phyloP scores from a whole-genome alignment of 495 filamentous ascomycete species.

The Extremus antarcticus region DNA sequence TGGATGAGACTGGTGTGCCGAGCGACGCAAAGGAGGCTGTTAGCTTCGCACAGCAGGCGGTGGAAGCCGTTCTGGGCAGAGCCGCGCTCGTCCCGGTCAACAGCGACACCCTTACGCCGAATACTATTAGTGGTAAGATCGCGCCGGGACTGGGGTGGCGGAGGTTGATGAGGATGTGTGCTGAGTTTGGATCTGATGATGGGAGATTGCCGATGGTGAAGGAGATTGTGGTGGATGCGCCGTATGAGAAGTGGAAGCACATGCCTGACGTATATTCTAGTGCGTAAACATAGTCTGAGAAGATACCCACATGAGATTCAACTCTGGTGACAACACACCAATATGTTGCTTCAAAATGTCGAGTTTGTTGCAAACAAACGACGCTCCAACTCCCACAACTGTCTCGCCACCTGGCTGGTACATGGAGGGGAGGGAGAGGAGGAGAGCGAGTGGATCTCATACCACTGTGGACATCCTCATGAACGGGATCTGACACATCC shows the following conservation, averaged over 20 bases:
- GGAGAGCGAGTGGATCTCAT: too few species aligned
- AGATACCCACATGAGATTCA: too few species aligned
- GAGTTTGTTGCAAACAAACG: too few species aligned
- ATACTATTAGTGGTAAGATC: neutral
- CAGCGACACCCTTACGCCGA: neutral
- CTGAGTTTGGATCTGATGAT: neutral
- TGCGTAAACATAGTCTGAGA: too few species aligned
- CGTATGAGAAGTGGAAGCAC: neutral
- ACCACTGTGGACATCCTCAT: too few species aligned
- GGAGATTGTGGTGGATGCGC: neutral
- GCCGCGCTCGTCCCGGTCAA: constrained; percentile 39
- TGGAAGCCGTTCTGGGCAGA: constrained; percentile 43
- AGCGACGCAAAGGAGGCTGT: constrained; percentile 48
- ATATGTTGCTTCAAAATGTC: too few species aligned
- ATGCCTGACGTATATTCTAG: too few species aligned
- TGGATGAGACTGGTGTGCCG: constrained; percentile 45
- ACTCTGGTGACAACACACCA: too few species aligned
- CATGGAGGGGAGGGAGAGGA: too few species aligned
- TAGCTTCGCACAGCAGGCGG: constrained; percentile 46
- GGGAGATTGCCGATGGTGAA: neutral
- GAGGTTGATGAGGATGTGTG: neutral
- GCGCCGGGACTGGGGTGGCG: neutral
- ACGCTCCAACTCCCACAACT: too few species aligned
- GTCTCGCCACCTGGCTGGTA: too few species aligned
- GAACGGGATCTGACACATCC: too few species aligned